Percentiles rank a stretch among this genome's conserved stretches.
Conservation (phyloP, 805 yeast genomes). For the Saccharomycopsis javanensis region DNA sequence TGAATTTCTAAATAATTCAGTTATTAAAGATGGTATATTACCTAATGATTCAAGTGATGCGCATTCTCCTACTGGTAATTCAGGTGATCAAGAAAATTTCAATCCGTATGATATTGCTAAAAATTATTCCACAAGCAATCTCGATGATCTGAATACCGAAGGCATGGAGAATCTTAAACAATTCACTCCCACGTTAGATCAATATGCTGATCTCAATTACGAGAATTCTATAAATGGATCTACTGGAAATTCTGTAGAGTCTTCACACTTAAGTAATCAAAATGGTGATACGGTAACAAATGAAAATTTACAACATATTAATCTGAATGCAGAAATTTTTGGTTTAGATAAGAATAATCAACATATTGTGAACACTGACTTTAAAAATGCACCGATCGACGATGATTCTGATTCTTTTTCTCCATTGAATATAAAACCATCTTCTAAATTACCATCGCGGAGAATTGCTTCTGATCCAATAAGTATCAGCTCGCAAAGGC, state of each 20-base stretch:
- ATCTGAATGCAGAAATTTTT: not conserved
- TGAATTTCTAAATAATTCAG: too few relatives aligned
- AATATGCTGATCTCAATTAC: not conserved
- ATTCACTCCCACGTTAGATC: not conserved
- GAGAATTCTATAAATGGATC: not conserved
- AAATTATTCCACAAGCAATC: not conserved
- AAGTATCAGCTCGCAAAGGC: not conserved
- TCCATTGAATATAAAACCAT: not conserved
- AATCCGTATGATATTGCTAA: not conserved
- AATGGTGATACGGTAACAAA: not conserved
- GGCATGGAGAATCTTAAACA: not conserved
- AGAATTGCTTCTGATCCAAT: not conserved
- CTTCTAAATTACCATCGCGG: not conserved
- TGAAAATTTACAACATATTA: not conserved
- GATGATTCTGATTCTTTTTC: conserved; percentile 1
- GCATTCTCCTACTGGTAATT: not conserved
- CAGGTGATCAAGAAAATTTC: not conserved
- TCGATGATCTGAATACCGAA: not conserved
- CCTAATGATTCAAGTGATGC: not conserved
- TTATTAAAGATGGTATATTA: too few relatives aligned
- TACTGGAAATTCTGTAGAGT: not conserved
- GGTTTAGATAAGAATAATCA: not conserved
- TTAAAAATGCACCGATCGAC: not conserved
- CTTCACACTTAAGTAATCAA: not conserved
- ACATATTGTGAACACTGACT: not conserved